Base-by-base conservation (phyloP, 2,329 filamentous ascomycete genomes). In the Apiospora arundinis region DNA sequence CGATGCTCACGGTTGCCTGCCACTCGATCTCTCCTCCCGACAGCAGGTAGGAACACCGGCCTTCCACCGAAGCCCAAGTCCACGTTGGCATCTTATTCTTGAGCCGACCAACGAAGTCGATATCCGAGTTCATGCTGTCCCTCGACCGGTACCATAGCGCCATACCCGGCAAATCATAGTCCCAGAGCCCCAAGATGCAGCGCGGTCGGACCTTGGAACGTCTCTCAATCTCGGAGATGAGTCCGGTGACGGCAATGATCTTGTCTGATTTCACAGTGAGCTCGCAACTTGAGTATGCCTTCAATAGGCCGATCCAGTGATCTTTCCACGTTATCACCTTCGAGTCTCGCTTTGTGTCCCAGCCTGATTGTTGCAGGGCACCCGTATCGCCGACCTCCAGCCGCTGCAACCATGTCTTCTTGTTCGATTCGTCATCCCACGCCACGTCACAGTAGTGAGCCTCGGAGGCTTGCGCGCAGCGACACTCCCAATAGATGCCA, bases 401-500 rank as follows among this genome's bases (percentile, higher is more conserved):
- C 12, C 69, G 48, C 46, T 67, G 56, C 18, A 72, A 60, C 70
- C 70, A 72, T 11, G 70, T 72, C 70, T 72, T 72, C 60, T 72
- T 69, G 37, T 72, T 72, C 23, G 21, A n/a, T 7, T 40, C 28
- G 37, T 67, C 60, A 16, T 67, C 68, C 28, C 45, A 60, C 12
- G 21, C 28, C 23, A 72, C 44, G 8, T 67, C 14, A 18, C 46
- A 23, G 25, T 72, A 69, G 23, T 70, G 68, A 1, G 48, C 25
- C 46, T 72, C 70, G 4, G 70, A 72, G 9, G 67, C 70, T 42
- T 72, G 70, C 2, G 70, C 70, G 11, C 70, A 45, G 12, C 70
- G 68, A 28, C 70, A 72, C 28, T 72, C 70, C 70, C 70, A 72
- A 46, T 72, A 72, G 14, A 70, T 69, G 21, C 70, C 68, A 12